Evolutionary conservation across 2,329 filamentous ascomycete genomes (phyloP).

Genomic region (Daldinia sp.): DNA sequence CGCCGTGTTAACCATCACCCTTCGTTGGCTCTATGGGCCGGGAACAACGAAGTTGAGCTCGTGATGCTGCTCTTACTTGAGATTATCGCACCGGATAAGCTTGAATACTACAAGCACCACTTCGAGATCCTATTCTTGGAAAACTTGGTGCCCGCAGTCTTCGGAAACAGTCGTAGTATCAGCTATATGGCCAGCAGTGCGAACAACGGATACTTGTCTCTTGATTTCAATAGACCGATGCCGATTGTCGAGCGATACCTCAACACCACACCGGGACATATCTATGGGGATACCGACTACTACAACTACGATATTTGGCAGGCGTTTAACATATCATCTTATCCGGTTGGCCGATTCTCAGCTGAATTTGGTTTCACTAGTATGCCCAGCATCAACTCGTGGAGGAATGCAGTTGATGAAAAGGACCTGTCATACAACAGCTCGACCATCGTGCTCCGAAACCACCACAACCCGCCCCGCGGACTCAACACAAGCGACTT

Average conservation of each 20-base stretch:
- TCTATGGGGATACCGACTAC: constrained; percentile 68
- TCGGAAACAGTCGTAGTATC: constrained; percentile 65
- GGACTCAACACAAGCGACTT: constrained; percentile 57
- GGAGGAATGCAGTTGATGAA: constrained; percentile 61
- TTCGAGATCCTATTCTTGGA: constrained; percentile 67
- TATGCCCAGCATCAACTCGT: constrained; percentile 67
- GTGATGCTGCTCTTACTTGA: constrained; percentile 57
- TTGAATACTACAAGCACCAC: constrained; percentile 54
- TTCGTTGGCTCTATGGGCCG: constrained; percentile 62
- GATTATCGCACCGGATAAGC: constrained; percentile 51
- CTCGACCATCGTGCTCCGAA: constrained; percentile 61
- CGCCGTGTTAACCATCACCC: constrained; percentile 60
- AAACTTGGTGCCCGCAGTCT: constrained; percentile 63
- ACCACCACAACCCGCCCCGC: constrained; percentile 66
- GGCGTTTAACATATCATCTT: constrained; percentile 62
- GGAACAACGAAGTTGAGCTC: constrained; percentile 66
- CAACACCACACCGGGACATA: constrained; percentile 58
- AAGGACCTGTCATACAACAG: constrained; percentile 66
- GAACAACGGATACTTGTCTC: constrained; percentile 63
- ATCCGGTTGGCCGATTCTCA: constrained; percentile 67
- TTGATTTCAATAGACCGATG: constrained; percentile 61
- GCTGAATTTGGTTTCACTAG: constrained; percentile 71
- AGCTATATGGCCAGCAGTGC: constrained; percentile 69
- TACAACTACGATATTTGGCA: constrained; percentile 64
- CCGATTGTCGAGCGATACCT: constrained; percentile 65